phyloP scores from a whole-genome alignment of 2,329 filamentous ascomycete species.

The Phialophora verrucosa region DNA sequence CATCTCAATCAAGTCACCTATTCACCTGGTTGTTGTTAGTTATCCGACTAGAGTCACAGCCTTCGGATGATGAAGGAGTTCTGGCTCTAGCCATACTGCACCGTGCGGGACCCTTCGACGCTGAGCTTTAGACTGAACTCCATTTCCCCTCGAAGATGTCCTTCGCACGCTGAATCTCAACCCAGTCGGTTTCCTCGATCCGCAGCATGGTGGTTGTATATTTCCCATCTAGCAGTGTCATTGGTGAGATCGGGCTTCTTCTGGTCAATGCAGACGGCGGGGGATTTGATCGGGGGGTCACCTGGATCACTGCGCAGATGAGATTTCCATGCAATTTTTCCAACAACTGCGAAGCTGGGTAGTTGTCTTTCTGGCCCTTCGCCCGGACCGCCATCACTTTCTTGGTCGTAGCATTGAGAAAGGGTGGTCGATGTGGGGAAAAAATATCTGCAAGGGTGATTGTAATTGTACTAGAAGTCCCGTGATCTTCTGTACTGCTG shows the following conservation, averaged over 20 bases:
- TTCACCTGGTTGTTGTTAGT: too few species aligned
- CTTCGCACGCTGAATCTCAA: slow-evolving; percentile 4
- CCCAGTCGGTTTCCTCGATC: background rate
- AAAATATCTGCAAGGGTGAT: slow-evolving; percentile 28
- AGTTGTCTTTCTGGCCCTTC: background rate
- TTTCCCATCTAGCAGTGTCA: background rate
- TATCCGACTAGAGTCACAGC: background rate
- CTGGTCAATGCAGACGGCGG: background rate
- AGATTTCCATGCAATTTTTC: background rate
- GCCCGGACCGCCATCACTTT: background rate
- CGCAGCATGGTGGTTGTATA: background rate
- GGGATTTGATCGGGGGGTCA: background rate
- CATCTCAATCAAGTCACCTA: background rate
- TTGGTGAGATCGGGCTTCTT: background rate
- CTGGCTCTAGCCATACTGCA: background rate
- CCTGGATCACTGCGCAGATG: background rate
- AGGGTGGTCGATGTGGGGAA: slow-evolving; percentile 26
- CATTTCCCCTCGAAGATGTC: background rate
- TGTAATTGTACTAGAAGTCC: background rate
- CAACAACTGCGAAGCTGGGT: background rate
- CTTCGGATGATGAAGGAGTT: background rate
- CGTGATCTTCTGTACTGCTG: background rate
- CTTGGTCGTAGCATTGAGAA: slow-evolving; percentile 17
- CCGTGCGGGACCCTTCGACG: background rate
- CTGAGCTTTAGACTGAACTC: background rate